Conservation (phyloP, 176 grass and related monocot genomes). For the Carex myosuroides region DNA sequence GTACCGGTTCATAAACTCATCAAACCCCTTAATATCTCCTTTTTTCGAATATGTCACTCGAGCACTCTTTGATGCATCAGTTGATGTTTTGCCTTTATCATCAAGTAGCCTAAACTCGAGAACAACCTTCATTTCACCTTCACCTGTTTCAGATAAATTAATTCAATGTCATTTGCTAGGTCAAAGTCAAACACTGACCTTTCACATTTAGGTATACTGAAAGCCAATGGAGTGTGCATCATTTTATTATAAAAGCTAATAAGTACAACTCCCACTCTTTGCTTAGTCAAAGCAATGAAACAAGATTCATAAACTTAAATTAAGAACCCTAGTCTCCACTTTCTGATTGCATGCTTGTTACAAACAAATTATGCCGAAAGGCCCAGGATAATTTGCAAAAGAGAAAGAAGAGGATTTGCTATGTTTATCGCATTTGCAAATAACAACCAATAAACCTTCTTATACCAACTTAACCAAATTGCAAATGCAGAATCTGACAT, state of each 20-base stretch:
- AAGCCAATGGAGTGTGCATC: neutral
- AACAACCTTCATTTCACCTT: slow-evolving; percentile 17
- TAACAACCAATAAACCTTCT: neutral
- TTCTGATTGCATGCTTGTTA: neutral
- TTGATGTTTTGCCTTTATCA: slow-evolving; percentile 18
- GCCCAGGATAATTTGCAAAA: neutral
- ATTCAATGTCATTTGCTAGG: neutral
- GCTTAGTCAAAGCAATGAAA: neutral
- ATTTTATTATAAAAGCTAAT: neutral
- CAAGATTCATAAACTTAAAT: neutral
- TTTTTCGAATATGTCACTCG: slow-evolving; percentile 7
- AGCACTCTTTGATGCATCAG: slow-evolving; percentile 8
- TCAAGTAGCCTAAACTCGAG: slow-evolving; percentile 7
- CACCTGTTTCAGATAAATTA: neutral
- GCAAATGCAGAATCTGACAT: neutral
- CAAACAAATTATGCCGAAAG: neutral
- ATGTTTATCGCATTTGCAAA: neutral
- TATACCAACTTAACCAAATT: neutral
- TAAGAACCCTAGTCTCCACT: neutral
- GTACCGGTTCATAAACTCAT: slow-evolving; percentile 15
- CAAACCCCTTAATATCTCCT: slow-evolving; percentile 8
- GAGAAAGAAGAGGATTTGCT: neutral
- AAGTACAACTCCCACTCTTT: neutral
- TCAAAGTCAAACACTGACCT: neutral
- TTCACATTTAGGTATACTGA: neutral